These are phyloP conservation scores for Candida sp. DNA, from an alignment of 1,139 yeast species.

Conservation along the genomic window DNA sequence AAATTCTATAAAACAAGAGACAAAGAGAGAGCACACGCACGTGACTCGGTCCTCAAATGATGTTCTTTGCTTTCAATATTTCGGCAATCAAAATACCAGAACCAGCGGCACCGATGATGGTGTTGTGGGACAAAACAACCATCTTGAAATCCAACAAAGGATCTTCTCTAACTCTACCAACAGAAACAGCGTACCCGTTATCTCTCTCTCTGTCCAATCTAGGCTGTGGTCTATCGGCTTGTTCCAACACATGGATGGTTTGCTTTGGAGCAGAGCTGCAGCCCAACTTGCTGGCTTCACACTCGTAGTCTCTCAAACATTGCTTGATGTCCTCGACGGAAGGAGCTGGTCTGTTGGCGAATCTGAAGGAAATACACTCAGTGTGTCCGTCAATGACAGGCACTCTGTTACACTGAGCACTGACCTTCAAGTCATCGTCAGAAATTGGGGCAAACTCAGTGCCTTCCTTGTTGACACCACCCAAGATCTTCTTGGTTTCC, in stretches of 20 bases:
- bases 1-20: conserved; percentile 1
- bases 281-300: conserved; percentile 79
- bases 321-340: conserved; percentile 78
- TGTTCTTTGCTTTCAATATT: conserved; percentile 74
- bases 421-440: conserved; percentile 77
- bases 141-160: conserved; percentile 93
- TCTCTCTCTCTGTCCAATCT: conserved; percentile 97
- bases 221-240: conserved; percentile 96
- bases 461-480: conserved; percentile 59
- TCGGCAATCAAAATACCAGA: conserved; percentile 98
- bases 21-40: not conserved
- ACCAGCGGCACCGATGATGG: conserved; percentile 99
- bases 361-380: conserved; percentile 88
- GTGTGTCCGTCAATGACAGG: conserved; percentile 99
- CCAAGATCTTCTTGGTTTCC: conserved; percentile 97
- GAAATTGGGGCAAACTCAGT: conserved; percentile 63
- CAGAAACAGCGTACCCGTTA: conserved; percentile 92
- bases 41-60: conserved; percentile 47
- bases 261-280: conserved; percentile 95
- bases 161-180: conserved; percentile 94
- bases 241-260: conserved; percentile 90
- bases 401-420: conserved; percentile 97
- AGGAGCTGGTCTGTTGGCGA: conserved; percentile 84
- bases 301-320: conserved; percentile 72
- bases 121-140: conserved; percentile 96